Percentiles rank a stretch among this genome's conserved stretches.
phyloP scores from a whole-genome alignment of 169 alveolate species.

The Perkinsus marinus region DNA sequence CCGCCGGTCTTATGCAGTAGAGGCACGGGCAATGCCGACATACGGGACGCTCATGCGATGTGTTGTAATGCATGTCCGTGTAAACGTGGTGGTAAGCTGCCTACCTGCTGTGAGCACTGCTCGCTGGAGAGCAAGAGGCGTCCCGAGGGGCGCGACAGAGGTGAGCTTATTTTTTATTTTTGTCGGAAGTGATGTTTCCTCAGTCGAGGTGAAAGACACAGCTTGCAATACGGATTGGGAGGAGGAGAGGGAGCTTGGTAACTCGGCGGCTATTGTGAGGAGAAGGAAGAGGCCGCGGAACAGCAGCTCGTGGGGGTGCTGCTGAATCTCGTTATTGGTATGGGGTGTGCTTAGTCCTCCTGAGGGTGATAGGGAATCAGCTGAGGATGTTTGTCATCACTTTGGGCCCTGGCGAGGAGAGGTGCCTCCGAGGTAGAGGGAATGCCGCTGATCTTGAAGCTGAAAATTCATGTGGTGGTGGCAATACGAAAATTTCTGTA shows the following conservation, averaged over 20 bases:
- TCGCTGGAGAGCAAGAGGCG: neutral
- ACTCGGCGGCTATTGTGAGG: neutral
- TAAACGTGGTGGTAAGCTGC: neutral
- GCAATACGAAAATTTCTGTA: too few relatives aligned
- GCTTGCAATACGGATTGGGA: neutral
- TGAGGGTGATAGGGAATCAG: neutral
- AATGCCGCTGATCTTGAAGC: neutral
- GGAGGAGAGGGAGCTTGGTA: neutral
- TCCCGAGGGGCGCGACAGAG: too few relatives aligned
- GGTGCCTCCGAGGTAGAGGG: neutral
- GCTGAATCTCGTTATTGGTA: neutral
- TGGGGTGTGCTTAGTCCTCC: neutral
- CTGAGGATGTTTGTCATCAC: neutral
- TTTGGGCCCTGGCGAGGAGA: neutral
- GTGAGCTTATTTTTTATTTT: too few relatives aligned
- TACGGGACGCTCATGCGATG: neutral
- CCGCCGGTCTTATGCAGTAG: neutral
- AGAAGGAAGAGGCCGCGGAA: neutral
- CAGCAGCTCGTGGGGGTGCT: neutral
- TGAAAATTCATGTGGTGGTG: neutral
- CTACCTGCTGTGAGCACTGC: neutral
- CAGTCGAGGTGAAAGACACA: neutral
- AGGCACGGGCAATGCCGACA: neutral
- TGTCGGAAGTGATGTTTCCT: neutral
- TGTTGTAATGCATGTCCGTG: neutral